Evolutionary conservation across 164 flowering plant species (phyloP).

Genomic region (Vitis riparia): DNA sequence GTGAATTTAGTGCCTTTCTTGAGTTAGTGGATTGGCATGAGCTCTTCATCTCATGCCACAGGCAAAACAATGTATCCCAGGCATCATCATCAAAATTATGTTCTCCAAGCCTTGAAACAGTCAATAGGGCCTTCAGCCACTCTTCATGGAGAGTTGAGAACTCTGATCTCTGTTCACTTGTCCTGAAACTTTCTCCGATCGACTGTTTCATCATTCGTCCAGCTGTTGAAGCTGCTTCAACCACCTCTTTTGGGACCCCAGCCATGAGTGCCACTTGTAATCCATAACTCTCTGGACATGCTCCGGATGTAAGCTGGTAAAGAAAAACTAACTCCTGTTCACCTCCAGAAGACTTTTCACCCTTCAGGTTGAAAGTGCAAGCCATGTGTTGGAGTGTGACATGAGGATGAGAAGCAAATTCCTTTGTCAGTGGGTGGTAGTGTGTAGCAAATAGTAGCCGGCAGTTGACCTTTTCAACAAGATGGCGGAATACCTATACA

Average conservation of each 20-base stretch:
- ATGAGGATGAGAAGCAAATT: slow-evolving; percentile 84
- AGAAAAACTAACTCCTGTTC: slow-evolving; percentile 74
- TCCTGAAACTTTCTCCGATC: slow-evolving; percentile 58
- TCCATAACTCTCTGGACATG: slow-evolving; percentile 97
- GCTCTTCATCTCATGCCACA: slow-evolving; percentile 83
- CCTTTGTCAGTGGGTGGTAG: slow-evolving; percentile 91
- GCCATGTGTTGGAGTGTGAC: slow-evolving; percentile 93
- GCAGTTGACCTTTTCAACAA: slow-evolving; percentile 84
- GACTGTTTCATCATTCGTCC: slow-evolving; percentile 52
- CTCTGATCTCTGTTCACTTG: slow-evolving; percentile 79
- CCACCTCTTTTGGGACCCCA: slow-evolving; percentile 71
- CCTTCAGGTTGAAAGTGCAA: slow-evolving; percentile 49
- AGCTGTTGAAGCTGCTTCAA: slow-evolving; percentile 72
- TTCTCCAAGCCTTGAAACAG: slow-evolving; percentile 28
- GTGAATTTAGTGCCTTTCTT: neutral
- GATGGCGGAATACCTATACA: slow-evolving; percentile 87
- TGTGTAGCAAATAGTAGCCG: slow-evolving; percentile 94
- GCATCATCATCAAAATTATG: slow-evolving; percentile 43
- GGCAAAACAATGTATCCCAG: slow-evolving; percentile 67
- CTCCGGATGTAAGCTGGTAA: slow-evolving; percentile 74
- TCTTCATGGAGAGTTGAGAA: slow-evolving; percentile 88
- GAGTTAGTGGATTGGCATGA: slow-evolving; percentile 20
- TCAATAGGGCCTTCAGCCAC: slow-evolving; percentile 61
- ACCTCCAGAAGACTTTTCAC: slow-evolving; percentile 20
- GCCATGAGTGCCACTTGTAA: slow-evolving; percentile 91